Evolutionary conservation across 352 stramenopile genomes (phyloP).

Genomic region (Pythium sukuiense): DNA sequence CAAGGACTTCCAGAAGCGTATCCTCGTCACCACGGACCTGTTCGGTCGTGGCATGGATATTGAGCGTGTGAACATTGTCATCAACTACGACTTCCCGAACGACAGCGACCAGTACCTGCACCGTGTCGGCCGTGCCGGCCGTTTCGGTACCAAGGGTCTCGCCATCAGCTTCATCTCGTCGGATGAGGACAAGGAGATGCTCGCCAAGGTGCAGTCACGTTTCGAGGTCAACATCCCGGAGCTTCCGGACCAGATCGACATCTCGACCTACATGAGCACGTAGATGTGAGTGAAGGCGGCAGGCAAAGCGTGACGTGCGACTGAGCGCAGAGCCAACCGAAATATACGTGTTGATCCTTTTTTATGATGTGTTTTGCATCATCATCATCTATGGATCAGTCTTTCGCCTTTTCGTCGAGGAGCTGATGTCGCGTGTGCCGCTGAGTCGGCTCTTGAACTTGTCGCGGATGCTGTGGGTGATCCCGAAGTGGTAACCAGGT

Average conservation of each 20-base stretch:
- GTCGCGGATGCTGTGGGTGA: constrained; percentile 56
- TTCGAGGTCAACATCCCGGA: constrained; percentile 99
- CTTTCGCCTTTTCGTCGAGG: constrained; percentile 53
- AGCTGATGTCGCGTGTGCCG: constrained; percentile 70
- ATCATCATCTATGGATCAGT: constrained; percentile 2
- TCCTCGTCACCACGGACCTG: constrained; percentile 99
- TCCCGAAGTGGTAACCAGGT: no score
- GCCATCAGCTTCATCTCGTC: constrained; percentile 99
- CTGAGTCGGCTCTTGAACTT: constrained; percentile 78
- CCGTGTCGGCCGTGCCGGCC: constrained; percentile 97
- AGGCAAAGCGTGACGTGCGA: constrained; percentile 5
- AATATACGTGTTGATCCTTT: constrained; percentile 30
- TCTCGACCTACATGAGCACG: constrained; percentile 97
- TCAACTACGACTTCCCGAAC: constrained; percentile 99
- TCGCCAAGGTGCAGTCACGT: constrained; percentile 97
- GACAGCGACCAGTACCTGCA: constrained; percentile 99
- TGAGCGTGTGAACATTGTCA: constrained; percentile 99
- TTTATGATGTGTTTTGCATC: neutral
- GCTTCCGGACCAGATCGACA: constrained; percentile 99
- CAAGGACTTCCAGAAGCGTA: constrained; percentile 99
- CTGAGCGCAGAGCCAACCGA: constrained; percentile 3
- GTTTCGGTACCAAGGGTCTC: constrained; percentile 99
- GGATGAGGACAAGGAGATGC: constrained; percentile 96
- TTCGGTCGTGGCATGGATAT: constrained; percentile 99
- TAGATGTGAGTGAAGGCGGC: constrained; percentile 34